Percentiles rank a stretch among this genome's conserved stretches.
phyloP scores from a whole-genome alignment of 2,329 filamentous ascomycete genomes.

The Diaporthe citrichinensis region DNA sequence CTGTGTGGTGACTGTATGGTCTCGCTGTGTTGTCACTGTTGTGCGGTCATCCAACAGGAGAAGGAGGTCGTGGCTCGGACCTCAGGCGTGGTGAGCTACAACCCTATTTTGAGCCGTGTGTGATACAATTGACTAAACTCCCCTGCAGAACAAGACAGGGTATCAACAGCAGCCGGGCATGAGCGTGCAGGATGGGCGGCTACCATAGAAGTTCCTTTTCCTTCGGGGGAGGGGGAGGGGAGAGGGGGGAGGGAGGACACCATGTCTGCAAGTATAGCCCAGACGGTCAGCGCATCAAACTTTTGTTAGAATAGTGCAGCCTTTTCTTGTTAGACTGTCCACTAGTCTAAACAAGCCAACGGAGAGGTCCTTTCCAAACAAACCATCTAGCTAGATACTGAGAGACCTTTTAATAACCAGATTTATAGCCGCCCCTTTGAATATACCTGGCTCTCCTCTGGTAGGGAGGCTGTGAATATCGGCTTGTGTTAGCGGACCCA shows the following conservation, averaged over 20 bases:
- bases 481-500: no score
- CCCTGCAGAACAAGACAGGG: neutral
- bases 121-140: neutral
- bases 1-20: slow-evolving; percentile 34
- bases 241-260: no score
- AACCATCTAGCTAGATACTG: no score
- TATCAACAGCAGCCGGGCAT: slow-evolving; percentile 28
- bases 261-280: no score
- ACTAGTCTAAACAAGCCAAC: no score
- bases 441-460: neutral
- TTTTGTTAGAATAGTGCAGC: no score
- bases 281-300: no score
- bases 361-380: no score
- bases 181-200: neutral
- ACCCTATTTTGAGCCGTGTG: neutral
- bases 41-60: slow-evolving; percentile 38
- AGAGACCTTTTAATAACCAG: no score
- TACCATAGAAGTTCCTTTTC: neutral
- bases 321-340: no score
- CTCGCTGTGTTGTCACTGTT: slow-evolving; percentile 38
- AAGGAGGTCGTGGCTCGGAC: slow-evolving; percentile 31
- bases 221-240: no score
- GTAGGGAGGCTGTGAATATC: no score
- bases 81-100: slow-evolving; percentile 18
- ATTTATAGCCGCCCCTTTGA: neutral